These are phyloP conservation scores for Fusarium torulosum DNA, from an alignment of 2,329 filamentous ascomycete species.

Conservation along the genomic window DNA sequence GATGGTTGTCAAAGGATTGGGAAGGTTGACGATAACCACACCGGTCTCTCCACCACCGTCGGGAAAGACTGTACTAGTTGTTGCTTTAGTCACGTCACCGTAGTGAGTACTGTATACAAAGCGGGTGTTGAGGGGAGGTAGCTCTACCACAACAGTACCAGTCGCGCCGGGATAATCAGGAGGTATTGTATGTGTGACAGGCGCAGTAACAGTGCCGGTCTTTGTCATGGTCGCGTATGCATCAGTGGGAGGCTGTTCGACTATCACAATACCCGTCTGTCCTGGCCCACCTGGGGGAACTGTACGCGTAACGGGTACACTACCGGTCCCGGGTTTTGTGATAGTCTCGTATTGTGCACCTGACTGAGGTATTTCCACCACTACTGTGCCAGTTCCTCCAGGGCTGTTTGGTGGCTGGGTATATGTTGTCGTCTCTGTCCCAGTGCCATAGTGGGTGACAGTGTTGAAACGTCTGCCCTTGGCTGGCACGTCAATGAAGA, in stretches of 20 bases:
- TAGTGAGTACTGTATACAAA: slow-evolving; percentile 7
- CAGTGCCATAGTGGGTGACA: neutral
- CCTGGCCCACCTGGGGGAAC: neutral
- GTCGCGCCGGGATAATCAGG: neutral
- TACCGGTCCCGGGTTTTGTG: neutral
- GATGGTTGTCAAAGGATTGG: neutral
- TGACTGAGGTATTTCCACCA: neutral
- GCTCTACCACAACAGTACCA: neutral
- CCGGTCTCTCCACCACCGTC: neutral
- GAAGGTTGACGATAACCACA: neutral
- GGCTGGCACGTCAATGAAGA: neutral
- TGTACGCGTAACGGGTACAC: neutral
- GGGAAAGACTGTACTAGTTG: neutral
- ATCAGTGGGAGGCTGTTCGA: neutral
- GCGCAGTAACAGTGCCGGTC: neutral
- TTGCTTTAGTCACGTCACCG: neutral
- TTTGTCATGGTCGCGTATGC: neutral
- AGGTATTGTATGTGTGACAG: neutral
- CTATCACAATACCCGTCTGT: rapidly evolving
- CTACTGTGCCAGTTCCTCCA: neutral
- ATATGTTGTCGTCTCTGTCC: neutral
- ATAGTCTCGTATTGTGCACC: neutral
- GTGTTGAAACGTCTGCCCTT: neutral
- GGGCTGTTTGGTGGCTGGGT: neutral
- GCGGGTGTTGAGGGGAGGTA: slow-evolving; percentile 6